Evolutionary conservation across 139 green algal species (phyloP).

Genomic region (Asterochloris sp.): DNA sequence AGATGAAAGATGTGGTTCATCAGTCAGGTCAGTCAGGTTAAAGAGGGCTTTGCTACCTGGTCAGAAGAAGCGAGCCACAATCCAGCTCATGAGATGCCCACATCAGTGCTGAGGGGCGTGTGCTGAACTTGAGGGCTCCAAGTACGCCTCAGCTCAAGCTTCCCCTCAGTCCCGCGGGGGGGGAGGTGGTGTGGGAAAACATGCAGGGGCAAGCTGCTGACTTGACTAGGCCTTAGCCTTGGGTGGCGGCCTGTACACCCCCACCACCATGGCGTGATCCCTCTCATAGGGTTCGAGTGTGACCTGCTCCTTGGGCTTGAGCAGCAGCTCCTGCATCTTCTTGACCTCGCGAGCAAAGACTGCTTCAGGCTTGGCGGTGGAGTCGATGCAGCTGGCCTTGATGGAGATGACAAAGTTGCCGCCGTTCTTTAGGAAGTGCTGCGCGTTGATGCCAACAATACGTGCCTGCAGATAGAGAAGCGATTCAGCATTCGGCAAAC

Average conservation of each 20-base stretch:
- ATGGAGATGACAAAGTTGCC: conserved; percentile 99
- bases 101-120: no score
- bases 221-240: conserved; percentile 22
- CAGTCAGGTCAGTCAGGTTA: no score
- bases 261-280: conserved; percentile 96
- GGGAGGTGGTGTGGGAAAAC: neutral
- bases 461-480: conserved; percentile 74
- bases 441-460: conserved; percentile 97
- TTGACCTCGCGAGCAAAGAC: conserved; percentile 98
- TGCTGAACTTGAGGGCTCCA: no score
- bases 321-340: conserved; percentile 93
- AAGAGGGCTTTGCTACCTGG: no score
- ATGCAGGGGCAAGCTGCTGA: neutral
- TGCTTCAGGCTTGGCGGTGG: conserved; percentile 93
- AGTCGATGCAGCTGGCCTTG: conserved; percentile 99
- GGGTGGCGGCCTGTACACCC: conserved; percentile 59
- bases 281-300: conserved; percentile 99
- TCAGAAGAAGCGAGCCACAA: no score
- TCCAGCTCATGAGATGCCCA: no score
- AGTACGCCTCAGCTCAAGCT: no score
- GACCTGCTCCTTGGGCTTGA: conserved; percentile 98
- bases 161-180: no score
- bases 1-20: no score
- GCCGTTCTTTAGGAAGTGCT: conserved; percentile 98
- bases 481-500: conserved; percentile 37